A percentile compares a stretch with the other conserved stretches of the same genome.
Evolutionary conservation across 495 filamentous ascomycete species (phyloP).

Genomic region (Neurospora sp.): DNA sequence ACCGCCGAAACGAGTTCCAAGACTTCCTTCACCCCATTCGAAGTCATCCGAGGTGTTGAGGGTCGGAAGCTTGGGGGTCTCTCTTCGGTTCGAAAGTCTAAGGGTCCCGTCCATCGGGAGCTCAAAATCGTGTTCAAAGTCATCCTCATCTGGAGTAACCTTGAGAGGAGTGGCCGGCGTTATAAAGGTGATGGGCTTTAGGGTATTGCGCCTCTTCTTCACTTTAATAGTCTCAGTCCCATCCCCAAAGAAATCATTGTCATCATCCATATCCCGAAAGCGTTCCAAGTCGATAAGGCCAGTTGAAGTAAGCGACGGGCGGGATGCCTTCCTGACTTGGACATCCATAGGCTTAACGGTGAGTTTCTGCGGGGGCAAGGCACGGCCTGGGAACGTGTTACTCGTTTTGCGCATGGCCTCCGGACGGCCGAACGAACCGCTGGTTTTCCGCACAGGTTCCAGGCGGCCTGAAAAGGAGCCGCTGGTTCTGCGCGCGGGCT

Average conservation of each 20-base stretch:
- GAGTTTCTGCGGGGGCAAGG: neutral
- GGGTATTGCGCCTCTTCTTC: conserved; percentile 45
- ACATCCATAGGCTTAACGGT: neutral
- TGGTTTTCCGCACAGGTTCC: neutral
- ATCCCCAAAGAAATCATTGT: conserved; percentile 53
- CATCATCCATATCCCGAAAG: conserved; percentile 51
- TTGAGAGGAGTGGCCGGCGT: conserved; percentile 46
- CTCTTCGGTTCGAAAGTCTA: conserved; percentile 48
- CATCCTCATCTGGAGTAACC: conserved; percentile 38
- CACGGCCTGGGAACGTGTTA: neutral
- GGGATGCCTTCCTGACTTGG: conserved; percentile 12
- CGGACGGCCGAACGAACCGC: neutral
- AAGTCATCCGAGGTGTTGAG: conserved; percentile 62
- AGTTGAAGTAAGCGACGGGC: conserved; percentile 16
- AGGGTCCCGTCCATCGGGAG: conserved; percentile 52
- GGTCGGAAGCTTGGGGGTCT: conserved; percentile 45
- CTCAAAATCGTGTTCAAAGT: conserved; percentile 72
- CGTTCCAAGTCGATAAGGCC: conserved; percentile 42
- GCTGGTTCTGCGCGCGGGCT: conserved; percentile 9
- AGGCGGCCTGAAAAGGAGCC: neutral
- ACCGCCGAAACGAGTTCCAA: conserved; percentile 80
- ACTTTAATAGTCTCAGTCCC: conserved; percentile 57
- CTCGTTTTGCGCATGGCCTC: neutral
- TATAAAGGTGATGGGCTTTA: conserved; percentile 44
- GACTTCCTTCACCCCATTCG: conserved; percentile 88